Conservation (phyloP, 768 basidiomycete genomes). For the Leccinum pellstonianum region DNA sequence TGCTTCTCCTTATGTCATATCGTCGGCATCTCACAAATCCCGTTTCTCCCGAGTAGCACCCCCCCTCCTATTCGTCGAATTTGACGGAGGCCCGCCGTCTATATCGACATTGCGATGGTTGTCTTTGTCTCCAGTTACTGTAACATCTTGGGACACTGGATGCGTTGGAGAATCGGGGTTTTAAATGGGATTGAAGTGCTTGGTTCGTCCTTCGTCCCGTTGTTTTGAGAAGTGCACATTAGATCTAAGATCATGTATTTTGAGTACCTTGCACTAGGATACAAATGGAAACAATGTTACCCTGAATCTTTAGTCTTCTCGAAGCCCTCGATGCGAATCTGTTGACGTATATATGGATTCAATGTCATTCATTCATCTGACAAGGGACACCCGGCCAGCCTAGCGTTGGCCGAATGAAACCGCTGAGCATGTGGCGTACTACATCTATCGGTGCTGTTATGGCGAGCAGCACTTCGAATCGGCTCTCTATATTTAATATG, state of each 20-base stretch:
- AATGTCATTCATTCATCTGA: neutral
- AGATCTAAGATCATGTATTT: neutral
- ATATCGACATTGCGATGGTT: neutral
- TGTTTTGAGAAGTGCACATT: neutral
- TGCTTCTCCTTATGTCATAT: neutral
- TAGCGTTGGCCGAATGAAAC: neutral
- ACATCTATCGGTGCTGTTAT: slow-evolving; percentile 46
- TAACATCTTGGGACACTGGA: neutral
- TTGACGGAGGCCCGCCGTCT: neutral
- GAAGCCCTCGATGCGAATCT: neutral
- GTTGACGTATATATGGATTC: neutral
- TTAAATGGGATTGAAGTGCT: neutral
- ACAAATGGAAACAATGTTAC: neutral
- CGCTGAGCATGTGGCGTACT: neutral
- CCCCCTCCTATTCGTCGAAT: neutral
- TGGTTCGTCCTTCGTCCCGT: neutral
- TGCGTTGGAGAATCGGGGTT: neutral
- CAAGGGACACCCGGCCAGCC: neutral
- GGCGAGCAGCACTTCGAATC: slow-evolving; percentile 60
- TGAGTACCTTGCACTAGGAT: neutral
- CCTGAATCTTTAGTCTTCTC: neutral
- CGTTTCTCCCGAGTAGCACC: neutral
- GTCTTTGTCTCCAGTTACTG: neutral
- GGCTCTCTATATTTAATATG: slow-evolving; percentile 47
- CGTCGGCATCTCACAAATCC: neutral